Percentiles rank a stretch among this genome's conserved stretches.
These are phyloP conservation scores for Xylaria arbuscula DNA, from an alignment of 2,329 filamentous ascomycete genomes.

Conservation along the genomic window DNA sequence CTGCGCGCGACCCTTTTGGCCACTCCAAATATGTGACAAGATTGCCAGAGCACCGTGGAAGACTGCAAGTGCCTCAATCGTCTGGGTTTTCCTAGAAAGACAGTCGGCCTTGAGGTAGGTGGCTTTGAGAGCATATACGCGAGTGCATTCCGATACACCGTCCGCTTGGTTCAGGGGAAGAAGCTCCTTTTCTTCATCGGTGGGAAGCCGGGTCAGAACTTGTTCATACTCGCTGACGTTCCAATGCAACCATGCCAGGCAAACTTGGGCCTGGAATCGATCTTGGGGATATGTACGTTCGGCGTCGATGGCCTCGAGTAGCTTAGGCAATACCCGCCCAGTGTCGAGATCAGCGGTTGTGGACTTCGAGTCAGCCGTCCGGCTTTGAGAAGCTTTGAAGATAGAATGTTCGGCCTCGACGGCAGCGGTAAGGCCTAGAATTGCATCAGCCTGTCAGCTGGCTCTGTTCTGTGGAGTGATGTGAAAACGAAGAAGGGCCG, in stretches of 20 bases:
- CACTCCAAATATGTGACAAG: constrained; percentile 64
- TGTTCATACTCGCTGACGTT: constrained; percentile 74
- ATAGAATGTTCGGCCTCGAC: constrained; percentile 77
- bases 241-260: constrained; percentile 88
- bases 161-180: constrained; percentile 63
- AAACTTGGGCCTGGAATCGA: constrained; percentile 82
- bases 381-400: constrained; percentile 63
- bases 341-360: constrained; percentile 61
- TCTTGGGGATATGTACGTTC: constrained; percentile 67
- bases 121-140: constrained; percentile 82
- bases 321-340: constrained; percentile 59
- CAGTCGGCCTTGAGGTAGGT: constrained; percentile 80
- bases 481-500: constrained; percentile 24
- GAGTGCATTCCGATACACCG: constrained; percentile 77
- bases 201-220: constrained; percentile 71
- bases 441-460: constrained; percentile 36
- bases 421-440: constrained; percentile 74
- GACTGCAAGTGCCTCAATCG: constrained; percentile 70
- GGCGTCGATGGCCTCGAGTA: constrained; percentile 67
- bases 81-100: constrained; percentile 61
- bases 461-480: background rate
- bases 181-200: constrained; percentile 67
- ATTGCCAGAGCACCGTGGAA: constrained; percentile 75
- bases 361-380: constrained; percentile 52
- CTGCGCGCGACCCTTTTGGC: constrained; percentile 69